These are phyloP conservation scores for Globisporangium mamillatum DNA, from an alignment of 352 stramenopile species.

Conservation along the genomic window DNA sequence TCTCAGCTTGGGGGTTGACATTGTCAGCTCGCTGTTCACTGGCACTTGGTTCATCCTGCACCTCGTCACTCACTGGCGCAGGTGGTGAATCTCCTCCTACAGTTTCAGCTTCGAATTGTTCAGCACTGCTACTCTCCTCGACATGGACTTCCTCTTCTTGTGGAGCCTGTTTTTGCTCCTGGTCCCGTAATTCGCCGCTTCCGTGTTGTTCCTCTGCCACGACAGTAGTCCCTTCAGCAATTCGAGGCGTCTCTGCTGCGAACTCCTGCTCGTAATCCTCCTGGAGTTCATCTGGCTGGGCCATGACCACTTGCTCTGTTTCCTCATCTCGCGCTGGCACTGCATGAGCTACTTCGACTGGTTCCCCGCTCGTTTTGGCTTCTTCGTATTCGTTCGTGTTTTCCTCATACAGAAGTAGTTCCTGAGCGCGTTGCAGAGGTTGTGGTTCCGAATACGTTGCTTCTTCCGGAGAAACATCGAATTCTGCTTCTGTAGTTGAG, in stretches of 20 bases:
- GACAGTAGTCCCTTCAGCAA: not conserved
- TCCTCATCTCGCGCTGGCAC: too few relatives aligned
- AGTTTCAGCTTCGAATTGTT: not conserved
- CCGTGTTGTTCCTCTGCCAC: not conserved
- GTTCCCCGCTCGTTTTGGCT: not conserved
- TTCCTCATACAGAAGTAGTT: not conserved
- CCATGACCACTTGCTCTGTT: not conserved
- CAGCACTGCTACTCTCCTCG: not conserved
- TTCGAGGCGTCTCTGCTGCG: slow-evolving; percentile 4
- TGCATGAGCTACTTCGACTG: not conserved
- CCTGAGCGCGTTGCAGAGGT: not conserved
- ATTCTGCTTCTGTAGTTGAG: not conserved
- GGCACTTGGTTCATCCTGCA: not conserved
- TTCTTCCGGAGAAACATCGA: not conserved
- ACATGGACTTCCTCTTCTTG: not conserved
- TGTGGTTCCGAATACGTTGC: not conserved
- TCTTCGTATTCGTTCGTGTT: not conserved
- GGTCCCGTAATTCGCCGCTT: not conserved
- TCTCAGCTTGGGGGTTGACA: too few relatives aligned
- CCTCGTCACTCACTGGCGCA: not conserved
- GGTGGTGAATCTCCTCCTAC: not conserved
- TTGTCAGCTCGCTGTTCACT: not conserved
- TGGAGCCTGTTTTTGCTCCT: not conserved
- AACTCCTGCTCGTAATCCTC: slow-evolving; percentile 13
- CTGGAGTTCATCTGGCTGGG: not conserved